phyloP scores from a whole-genome alignment of 2,329 filamentous ascomycete genomes.

The Colletotrichum lentis region DNA sequence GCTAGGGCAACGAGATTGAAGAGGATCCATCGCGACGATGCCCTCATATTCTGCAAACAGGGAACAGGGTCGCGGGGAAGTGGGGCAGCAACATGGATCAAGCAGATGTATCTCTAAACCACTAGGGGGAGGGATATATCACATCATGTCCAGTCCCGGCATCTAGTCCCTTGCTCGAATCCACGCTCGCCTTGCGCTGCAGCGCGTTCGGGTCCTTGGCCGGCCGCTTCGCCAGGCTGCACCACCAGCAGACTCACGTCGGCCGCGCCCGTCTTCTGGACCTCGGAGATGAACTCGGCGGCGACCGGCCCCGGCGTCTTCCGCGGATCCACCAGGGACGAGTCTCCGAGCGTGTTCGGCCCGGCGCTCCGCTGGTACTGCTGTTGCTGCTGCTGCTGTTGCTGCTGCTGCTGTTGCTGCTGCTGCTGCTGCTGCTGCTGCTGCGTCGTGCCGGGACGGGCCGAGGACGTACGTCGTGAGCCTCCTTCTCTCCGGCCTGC shows the following conservation, averaged over 20 bases:
- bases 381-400: no score
- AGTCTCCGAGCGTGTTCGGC: not conserved
- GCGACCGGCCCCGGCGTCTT: slow-evolving; percentile 1
- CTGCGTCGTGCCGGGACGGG: no score
- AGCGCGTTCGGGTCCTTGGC: not conserved
- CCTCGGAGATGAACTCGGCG: not conserved
- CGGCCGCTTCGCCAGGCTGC: not conserved
- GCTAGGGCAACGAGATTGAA: not conserved
- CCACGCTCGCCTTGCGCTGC: slow-evolving; percentile 1
- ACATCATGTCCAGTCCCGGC: not conserved
- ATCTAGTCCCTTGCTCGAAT: slow-evolving; percentile 9
- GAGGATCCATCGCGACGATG: slow-evolving; percentile 17
- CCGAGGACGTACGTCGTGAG: no score
- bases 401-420: no score
- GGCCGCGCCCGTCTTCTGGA: not conserved
- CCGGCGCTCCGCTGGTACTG: not conserved
- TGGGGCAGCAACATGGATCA: not conserved
- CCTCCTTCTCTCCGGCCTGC: no score
- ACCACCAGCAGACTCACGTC: slow-evolving; percentile 13
- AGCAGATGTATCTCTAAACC: not conserved
- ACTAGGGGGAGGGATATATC: not conserved
- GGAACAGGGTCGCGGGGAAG: not conserved
- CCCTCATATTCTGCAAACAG: not conserved
- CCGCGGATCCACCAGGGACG: not conserved
- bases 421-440: no score